Percentiles rank a stretch among this genome's conserved stretches.
phyloP scores from a whole-genome alignment of 2,329 filamentous ascomycete species.

The Metarhizium robertsii region DNA sequence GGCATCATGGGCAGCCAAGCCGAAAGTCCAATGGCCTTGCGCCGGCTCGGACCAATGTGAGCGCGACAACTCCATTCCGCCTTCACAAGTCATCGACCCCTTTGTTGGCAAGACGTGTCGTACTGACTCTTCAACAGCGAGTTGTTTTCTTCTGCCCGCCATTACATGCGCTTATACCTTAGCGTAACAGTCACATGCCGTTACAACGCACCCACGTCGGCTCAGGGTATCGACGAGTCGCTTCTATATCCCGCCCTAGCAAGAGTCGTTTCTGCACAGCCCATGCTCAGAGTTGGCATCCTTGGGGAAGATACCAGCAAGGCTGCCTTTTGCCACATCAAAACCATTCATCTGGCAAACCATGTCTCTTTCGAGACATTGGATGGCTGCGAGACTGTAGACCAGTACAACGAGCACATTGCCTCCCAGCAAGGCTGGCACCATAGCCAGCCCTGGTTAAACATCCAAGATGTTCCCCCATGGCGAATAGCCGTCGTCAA shows the following conservation, averaged over 20 bases:
- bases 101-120: neutral
- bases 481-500: constrained; percentile 37
- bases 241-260: constrained; percentile 28
- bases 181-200: constrained; percentile 36
- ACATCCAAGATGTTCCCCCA: constrained; percentile 29
- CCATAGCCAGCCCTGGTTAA: constrained; percentile 31
- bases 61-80: neutral
- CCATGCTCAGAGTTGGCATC: constrained; percentile 40
- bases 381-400: constrained; percentile 8
- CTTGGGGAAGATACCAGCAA: constrained; percentile 30
- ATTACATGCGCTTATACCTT: constrained; percentile 36
- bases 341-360: constrained; percentile 31
- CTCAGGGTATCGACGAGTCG: constrained; percentile 4
- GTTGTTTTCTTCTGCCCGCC: constrained; percentile 34
- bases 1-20: neutral
- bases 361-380: constrained; percentile 29
- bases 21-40: neutral
- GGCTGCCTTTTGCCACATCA: constrained; percentile 34
- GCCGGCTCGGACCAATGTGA: neutral
- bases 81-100: too few species aligned
- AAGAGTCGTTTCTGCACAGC: constrained; percentile 31
- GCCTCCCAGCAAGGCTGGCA: constrained; percentile 25
- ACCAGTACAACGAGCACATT: constrained; percentile 21
- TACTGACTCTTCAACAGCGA: constrained; percentile 23
- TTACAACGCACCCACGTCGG: constrained; percentile 21